Conservation (phyloP, 2,329 filamentous ascomycete species). For the Colletotrichum sp. region DNA sequence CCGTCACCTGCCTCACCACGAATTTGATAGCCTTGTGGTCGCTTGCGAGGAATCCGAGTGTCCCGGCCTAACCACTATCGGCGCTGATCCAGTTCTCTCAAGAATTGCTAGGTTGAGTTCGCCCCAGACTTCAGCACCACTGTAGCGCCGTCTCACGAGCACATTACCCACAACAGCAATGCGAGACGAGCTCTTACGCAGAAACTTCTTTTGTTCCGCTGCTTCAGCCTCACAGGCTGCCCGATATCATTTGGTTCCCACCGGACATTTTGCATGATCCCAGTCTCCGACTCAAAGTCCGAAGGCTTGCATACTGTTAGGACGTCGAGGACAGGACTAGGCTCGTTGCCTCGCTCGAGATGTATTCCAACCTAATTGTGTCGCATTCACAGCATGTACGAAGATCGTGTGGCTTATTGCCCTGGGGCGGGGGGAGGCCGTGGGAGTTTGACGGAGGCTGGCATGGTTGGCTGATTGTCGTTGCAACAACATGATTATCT, state of each 20-base stretch:
- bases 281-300: neutral
- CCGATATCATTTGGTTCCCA: neutral
- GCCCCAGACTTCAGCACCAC: neutral
- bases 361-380: neutral
- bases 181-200: neutral
- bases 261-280: neutral
- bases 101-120: neutral
- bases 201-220: neutral
- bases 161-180: neutral
- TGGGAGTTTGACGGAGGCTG: neutral
- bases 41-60: neutral
- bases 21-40: neutral
- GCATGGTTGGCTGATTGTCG: neutral
- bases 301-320: neutral
- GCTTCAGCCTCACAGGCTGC: neutral
- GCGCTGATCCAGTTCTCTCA: neutral
- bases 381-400: neutral
- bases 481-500: neutral
- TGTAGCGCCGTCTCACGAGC: neutral
- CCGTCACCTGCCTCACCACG: neutral
- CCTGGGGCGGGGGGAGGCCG: neutral
- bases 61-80: neutral
- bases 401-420: neutral
- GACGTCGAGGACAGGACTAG: neutral
- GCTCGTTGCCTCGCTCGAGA: neutral